Conservation (phyloP, 352 stramenopile species). For the Phytophthora niederhauseri region DNA sequence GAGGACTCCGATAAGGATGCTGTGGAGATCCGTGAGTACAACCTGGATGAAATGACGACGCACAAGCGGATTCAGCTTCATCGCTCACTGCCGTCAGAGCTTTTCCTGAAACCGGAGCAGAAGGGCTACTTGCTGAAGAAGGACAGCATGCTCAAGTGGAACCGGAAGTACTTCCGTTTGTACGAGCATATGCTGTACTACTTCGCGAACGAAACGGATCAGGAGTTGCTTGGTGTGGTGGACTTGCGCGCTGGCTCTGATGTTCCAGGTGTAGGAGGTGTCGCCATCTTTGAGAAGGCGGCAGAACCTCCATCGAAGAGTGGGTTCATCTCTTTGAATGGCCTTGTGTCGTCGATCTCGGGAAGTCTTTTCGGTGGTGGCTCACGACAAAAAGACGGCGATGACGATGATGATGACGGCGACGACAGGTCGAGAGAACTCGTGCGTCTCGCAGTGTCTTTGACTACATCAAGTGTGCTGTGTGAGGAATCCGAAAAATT, state of each 20-base stretch:
- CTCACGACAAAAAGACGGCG: slow-evolving; percentile 50
- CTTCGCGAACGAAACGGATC: slow-evolving; percentile 84
- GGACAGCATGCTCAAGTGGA: slow-evolving; percentile 91
- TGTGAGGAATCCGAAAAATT: slow-evolving; percentile 74
- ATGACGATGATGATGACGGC: slow-evolving; percentile 58
- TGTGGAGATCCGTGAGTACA: slow-evolving; percentile 89
- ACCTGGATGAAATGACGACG: slow-evolving; percentile 86
- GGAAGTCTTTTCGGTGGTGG: slow-evolving; percentile 73
- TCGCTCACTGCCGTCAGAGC: slow-evolving; percentile 75
- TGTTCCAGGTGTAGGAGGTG: slow-evolving; percentile 69
- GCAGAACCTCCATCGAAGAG: slow-evolving; percentile 53
- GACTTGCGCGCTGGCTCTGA: slow-evolving; percentile 74
- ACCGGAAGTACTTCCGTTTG: slow-evolving; percentile 88
- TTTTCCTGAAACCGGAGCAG: slow-evolving; percentile 81
- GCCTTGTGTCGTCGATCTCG: slow-evolving; percentile 82
- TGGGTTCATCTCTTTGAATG: slow-evolving; percentile 83
- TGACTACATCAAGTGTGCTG: slow-evolving; percentile 71
- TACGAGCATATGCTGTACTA: slow-evolving; percentile 92
- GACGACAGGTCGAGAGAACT: slow-evolving; percentile 63
- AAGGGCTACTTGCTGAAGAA: slow-evolving; percentile 88
- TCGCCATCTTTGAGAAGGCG: slow-evolving; percentile 86
- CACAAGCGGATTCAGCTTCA: slow-evolving; percentile 85
- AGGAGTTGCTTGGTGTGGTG: slow-evolving; percentile 85
- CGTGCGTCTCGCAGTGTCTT: slow-evolving; percentile 67
- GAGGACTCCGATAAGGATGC: slow-evolving; percentile 76